phyloP scores from a whole-genome alignment of 2,329 filamentous ascomycete genomes.

The Dactylellina drechsleri region DNA sequence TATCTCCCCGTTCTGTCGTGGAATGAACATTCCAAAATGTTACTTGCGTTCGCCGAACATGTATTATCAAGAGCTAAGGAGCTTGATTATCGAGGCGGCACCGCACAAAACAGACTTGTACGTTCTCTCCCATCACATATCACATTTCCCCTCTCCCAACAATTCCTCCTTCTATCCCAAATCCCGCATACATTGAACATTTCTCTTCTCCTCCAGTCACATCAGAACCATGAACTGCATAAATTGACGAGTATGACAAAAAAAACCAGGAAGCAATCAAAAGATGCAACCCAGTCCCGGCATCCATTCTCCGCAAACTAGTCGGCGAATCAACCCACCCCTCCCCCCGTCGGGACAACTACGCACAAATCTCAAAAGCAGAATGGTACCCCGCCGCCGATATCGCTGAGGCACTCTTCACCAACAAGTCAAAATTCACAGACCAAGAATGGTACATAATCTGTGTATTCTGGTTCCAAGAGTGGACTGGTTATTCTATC shows the following conservation, averaged over 20 bases:
- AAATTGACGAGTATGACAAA: background rate
- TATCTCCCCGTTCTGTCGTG: conserved; percentile 10
- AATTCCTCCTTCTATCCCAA: background rate
- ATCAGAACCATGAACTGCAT: background rate
- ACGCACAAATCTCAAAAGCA: background rate
- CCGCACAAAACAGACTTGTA: conserved; percentile 10
- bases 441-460: conserved; percentile 31
- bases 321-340: background rate
- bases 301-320: conserved; percentile 23
- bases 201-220: too few relatives aligned
- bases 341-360: conserved; percentile 16
- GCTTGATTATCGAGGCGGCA: conserved; percentile 12
- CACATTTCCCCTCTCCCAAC: background rate
- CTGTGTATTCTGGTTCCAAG: conserved; percentile 22
- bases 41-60: conserved; percentile 37
- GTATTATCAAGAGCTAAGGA: conserved; percentile 12
- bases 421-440: conserved; percentile 27
- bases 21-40: conserved; percentile 20
- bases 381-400: conserved; percentile 35
- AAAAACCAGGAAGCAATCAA: conserved; percentile 3
- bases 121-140: background rate
- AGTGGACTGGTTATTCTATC: conserved; percentile 25
- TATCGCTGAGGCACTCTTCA: conserved; percentile 36
- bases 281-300: conserved; percentile 13
- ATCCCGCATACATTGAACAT: too few relatives aligned